A percentile compares a stretch with the other conserved stretches of the same genome.
These are phyloP conservation scores for Castanea mollissima DNA, from an alignment of 306 rosid species.

Conservation along the genomic window DNA sequence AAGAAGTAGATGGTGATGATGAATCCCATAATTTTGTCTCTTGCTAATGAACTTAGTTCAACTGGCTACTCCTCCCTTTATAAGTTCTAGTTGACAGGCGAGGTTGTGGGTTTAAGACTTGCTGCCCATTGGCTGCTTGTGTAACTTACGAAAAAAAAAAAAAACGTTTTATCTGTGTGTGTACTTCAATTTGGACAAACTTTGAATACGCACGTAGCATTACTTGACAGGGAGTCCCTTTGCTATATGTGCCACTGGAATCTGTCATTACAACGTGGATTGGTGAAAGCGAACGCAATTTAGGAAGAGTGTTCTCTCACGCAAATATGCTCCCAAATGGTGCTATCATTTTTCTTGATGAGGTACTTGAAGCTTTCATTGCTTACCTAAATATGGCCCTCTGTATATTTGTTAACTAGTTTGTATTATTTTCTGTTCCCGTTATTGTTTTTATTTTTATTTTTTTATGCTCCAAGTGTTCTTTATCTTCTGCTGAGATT, in stretches of 20 bases:
- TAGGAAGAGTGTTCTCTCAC: constrained; percentile 78
- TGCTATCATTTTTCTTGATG: constrained; percentile 85
- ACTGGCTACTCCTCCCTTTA: too few relatives aligned
- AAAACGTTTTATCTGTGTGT: background rate
- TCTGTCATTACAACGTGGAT: constrained; percentile 71
- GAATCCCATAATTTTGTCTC: background rate
- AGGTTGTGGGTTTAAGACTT: too few relatives aligned
- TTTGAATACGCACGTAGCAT: constrained; percentile 20
- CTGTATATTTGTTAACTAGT: background rate
- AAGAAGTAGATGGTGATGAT: too few relatives aligned
- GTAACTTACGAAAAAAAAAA: too few relatives aligned
- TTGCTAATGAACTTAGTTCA: too few relatives aligned
- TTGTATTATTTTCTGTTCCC: background rate
- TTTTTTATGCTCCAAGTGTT: background rate
- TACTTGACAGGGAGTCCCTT: constrained; percentile 71
- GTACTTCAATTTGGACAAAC: constrained; percentile 4
- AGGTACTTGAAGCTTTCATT: constrained; percentile 42
- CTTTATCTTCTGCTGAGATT: background rate
- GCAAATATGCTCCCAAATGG: constrained; percentile 70
- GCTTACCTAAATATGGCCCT: constrained; percentile 7
- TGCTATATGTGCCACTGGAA: constrained; percentile 88
- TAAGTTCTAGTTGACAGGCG: too few relatives aligned
- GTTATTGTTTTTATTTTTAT: background rate
- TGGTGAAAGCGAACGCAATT: constrained; percentile 85
- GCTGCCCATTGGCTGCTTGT: too few relatives aligned